Evolutionary conservation across 129 eudicot genomes (phyloP), one percentile per base, ranked within the genome.

Genomic region (Pulicaria dysenterica): DNA sequence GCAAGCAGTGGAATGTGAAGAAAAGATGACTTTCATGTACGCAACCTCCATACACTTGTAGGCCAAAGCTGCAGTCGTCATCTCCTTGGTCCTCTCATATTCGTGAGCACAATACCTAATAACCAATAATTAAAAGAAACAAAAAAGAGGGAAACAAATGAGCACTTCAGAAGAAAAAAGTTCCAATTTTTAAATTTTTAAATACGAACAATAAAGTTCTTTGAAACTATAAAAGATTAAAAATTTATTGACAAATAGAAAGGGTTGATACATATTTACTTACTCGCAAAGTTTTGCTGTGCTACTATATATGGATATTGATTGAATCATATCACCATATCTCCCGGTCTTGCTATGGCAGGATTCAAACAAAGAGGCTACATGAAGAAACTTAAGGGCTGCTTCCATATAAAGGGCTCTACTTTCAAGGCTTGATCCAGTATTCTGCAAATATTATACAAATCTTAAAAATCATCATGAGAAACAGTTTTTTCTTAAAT

Each of bases 1-100:
- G 76, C 80, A 79, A 60, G 90, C 89, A 69, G 72, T 77, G 44
- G 80, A 7, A 77, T 86, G 86, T 46, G 96, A 81, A 57, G 91
- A 86, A 82, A 75, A 91, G 38, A 95, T 70, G 19, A 95, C 99
- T 68, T 93, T 86, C 89, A 95, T 43, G 87, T 90, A 86, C 12
- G 97, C 96, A 55, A 91, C 97, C 70, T 91, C 99, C 83, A 79
- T 78, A 83, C 99, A 95, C 78, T 95, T 95, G 80, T 91, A 91
- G 62, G 99, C 99, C 89, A 95, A 75, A 69, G 99, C 80, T 58
- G 99, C 96, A 85, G 94, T 71, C 16, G 91, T 88, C 91, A 83
- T 83, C 77, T 95, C 99, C 77, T 86, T 91, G 13, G 85, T 81
- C 80, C 79, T 91, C 69, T 95, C 99, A 66, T 78, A 95, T 81